Base-by-base conservation (phyloP, 495 filamentous ascomycete species). In the Aspergillus biplanus region DNA sequence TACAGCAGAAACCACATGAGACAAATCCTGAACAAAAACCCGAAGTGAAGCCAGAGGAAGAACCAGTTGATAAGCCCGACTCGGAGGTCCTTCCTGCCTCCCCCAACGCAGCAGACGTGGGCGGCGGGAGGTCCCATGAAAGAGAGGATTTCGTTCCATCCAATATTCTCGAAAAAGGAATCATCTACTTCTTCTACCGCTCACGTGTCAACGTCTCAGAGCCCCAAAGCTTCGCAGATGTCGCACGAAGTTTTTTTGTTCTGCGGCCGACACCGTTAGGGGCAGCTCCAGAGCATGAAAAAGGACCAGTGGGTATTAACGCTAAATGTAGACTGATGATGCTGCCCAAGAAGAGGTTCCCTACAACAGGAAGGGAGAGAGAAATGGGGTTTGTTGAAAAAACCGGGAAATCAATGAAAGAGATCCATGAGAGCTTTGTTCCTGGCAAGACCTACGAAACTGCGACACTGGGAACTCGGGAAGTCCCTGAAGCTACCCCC, bases 181-280 rank as follows among this genome's bases (percentile, higher is more conserved):
- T 97, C 65, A 90, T 98, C 65, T 97, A 97, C 80, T 96, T 97
- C 83, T 97, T 97, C 80, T 89, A 88, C 71, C 88, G 92, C 47
- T 85, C 85, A 9, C 87, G 92, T 31, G 91, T 97, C 56, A 84
- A 83, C 58, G 82, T 91, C 18, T 84, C 92, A 12, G 84, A 92
- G 11, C 89, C 93, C 9, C 81, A 87, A n/a, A 74, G 81, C 61
- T 75, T 93, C 7, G 70, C 79, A 42, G 93, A 97, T 34, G 82
- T 97, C 46, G 85, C 90, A 27, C 89, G 91, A 62, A 92, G 84
- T 68, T 95, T 92, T 75, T 86, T 97, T 62, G 82, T 97, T 34
- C 84, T 98, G 3, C 87, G 91, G 8, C 93, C 94, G 0, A 78
- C 94, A 7, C 87, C 85, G 3, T 71, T 85, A 7, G 90, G 87